These are phyloP conservation scores for Udeniomyces megalosporus DNA, from an alignment of 768 basidiomycete genomes.

Conservation along the genomic window DNA sequence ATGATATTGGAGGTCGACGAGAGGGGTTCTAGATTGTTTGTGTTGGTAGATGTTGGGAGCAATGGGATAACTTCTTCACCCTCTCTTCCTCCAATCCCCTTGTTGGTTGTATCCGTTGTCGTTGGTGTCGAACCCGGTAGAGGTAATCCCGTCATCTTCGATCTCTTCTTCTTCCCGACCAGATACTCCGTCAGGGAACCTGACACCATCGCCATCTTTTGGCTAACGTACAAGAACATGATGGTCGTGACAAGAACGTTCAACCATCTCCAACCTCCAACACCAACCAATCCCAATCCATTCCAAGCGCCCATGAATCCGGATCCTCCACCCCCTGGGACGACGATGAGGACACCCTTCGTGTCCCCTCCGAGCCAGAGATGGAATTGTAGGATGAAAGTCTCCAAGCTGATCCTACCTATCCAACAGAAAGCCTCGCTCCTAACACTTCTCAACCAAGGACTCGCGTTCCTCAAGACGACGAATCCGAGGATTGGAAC, in stretches of 20 bases:
- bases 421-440: slow-evolving; percentile 61
- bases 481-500: slow-evolving; percentile 65
- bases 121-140: too few species aligned
- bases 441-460: slow-evolving; percentile 50
- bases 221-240: slow-evolving; percentile 64
- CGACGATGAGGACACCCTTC: slow-evolving; percentile 55
- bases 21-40: too few species aligned
- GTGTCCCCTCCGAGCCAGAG: slow-evolving; percentile 73
- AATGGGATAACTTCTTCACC: too few species aligned
- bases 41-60: too few species aligned
- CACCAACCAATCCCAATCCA: too few species aligned
- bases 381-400: slow-evolving; percentile 77
- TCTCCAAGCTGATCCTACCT: slow-evolving; percentile 74
- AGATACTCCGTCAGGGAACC: slow-evolving; percentile 46
- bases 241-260: slow-evolving; percentile 62
- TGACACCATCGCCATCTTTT: slow-evolving; percentile 61
- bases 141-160: neutral
- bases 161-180: slow-evolving; percentile 29
- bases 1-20: too few species aligned
- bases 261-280: slow-evolving; percentile 43
- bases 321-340: slow-evolving; percentile 44
- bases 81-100: too few species aligned
- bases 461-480: slow-evolving; percentile 57
- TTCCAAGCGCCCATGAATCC: too few species aligned
- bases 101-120: too few species aligned